Conservation (phyloP, 306 rosid genomes). For the Castanea sativa region DNA sequence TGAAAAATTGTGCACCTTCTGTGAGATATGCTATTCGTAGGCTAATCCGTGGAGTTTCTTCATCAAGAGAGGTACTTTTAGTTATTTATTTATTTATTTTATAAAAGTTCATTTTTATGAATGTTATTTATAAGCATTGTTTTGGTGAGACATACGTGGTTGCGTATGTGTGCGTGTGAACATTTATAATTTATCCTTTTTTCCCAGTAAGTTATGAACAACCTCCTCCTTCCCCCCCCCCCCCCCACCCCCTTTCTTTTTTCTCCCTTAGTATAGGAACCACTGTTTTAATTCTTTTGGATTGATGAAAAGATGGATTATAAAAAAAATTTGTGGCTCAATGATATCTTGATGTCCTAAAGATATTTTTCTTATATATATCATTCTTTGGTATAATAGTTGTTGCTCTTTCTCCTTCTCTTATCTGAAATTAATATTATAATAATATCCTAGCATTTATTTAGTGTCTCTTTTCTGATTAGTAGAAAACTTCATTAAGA, state of each 20-base stretch:
- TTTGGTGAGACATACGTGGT: not conserved
- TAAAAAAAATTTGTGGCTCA: not conserved
- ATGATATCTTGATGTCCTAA: not conserved
- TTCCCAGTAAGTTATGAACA: too few species aligned
- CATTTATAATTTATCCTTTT: too few species aligned
- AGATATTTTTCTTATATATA: not conserved
- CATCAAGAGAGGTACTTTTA: conserved; percentile 75
- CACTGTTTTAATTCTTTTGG: not conserved
- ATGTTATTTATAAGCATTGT: not conserved
- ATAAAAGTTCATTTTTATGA: too few species aligned
- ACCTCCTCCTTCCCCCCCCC: too few species aligned
- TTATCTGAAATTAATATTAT: not conserved
- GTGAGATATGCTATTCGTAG: conserved; percentile 86
- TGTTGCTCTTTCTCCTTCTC: not conserved
- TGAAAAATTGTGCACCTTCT: conserved; percentile 92
- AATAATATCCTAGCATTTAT: not conserved
- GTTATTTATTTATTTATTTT: not conserved
- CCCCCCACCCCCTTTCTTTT: not conserved
- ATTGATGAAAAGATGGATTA: not conserved
- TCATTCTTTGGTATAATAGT: not conserved
- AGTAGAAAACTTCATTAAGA: too few species aligned
- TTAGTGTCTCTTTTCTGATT: not conserved
- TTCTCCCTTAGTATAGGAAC: not conserved
- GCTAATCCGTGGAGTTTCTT: conserved; percentile 91
- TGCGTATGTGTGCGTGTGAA: not conserved